A percentile compares a stretch with the other conserved stretches of the same genome.
phyloP scores from a whole-genome alignment of 768 basidiomycete species.

The Baorangia bicolor region DNA sequence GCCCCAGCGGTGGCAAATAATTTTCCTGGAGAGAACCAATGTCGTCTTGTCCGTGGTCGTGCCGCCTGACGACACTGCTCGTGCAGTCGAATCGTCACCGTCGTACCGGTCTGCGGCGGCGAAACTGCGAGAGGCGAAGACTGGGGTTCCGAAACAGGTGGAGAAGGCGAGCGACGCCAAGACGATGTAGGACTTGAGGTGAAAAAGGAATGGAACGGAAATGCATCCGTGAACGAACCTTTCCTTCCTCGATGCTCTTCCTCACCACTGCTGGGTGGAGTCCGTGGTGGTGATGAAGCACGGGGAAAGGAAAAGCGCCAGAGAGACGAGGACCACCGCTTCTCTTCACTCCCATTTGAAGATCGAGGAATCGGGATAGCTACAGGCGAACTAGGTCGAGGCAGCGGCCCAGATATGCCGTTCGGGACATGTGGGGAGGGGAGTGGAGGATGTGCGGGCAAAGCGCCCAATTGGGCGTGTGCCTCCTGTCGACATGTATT shows the following conservation, averaged over 20 bases:
- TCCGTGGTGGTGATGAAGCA: constrained; percentile 28
- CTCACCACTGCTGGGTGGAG: constrained; percentile 19
- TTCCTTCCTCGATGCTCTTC: constrained; percentile 28
- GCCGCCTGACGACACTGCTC: constrained; percentile 34
- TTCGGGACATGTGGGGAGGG: constrained; percentile 9
- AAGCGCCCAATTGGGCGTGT: constrained; percentile 6
- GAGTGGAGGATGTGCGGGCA: constrained; percentile 13
- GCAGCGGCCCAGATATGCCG: constrained; percentile 15
- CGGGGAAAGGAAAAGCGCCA: constrained; percentile 38
- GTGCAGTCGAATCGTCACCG: constrained; percentile 27
- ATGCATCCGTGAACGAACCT: constrained; percentile 40
- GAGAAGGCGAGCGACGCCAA: constrained; percentile 40
- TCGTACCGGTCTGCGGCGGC: constrained; percentile 18
- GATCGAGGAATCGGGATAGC: constrained; percentile 31
- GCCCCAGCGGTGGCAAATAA: constrained; percentile 46
- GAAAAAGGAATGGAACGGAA: constrained; percentile 44
- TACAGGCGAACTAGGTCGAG: constrained; percentile 28
- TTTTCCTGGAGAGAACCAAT: constrained; percentile 57
- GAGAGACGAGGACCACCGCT: constrained; percentile 34
- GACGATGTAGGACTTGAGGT: constrained; percentile 31
- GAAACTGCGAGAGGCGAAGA: constrained; percentile 31
- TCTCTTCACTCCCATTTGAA: constrained; percentile 32
- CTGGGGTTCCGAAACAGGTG: constrained; percentile 34
- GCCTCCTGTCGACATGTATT: constrained; percentile 29
- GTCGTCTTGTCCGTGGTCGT: constrained; percentile 42